Evolutionary conservation across 768 basidiomycete genomes (phyloP).

Genomic region (Hygrophorus pudorinus): DNA sequence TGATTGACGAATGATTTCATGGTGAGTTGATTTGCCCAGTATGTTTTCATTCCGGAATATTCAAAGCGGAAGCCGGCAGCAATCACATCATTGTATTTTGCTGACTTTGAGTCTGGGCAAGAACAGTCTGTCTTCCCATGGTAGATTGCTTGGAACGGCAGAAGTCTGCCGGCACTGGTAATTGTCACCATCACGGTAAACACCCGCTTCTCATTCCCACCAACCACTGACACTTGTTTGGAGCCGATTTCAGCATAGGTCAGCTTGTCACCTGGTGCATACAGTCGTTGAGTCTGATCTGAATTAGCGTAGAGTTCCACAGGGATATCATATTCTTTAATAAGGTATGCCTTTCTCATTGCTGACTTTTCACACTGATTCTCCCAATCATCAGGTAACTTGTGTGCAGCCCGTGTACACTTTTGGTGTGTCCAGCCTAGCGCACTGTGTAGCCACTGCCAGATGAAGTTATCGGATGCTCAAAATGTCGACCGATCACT

Average conservation of each 20-base stretch:
- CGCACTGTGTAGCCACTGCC: conserved; percentile 11
- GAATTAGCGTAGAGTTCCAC: conserved; percentile 19
- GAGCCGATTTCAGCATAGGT: conserved; percentile 15
- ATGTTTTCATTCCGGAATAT: conserved; percentile 13
- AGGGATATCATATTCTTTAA: conserved; percentile 2
- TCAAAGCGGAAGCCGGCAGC: conserved; percentile 12
- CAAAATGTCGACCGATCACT: conserved; percentile 4
- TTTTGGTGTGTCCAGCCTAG: conserved; percentile 17
- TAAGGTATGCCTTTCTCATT: conserved; percentile 4
- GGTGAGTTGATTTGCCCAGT: conserved; percentile 19
- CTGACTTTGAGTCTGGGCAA: conserved; percentile 10
- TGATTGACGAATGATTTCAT: conserved; percentile 15
- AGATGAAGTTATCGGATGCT: conserved; percentile 14
- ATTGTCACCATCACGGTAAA: conserved; percentile 25
- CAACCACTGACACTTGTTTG: conserved; percentile 17
- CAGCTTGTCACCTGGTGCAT: conserved; percentile 17
- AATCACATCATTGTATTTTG: conserved; percentile 13
- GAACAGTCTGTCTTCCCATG: conserved; percentile 15
- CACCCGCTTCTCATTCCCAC: conserved; percentile 28
- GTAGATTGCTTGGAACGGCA: conserved; percentile 27
- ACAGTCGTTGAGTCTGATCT: conserved; percentile 25
- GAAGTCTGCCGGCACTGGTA: conserved; percentile 14
- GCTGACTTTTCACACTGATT: conserved; percentile 18
- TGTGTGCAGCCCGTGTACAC: conserved; percentile 26
- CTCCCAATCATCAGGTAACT: conserved; percentile 21